Percentiles rank a stretch among this genome's conserved stretches.
Conservation (phyloP, 441 rosid species). For the Erodium moschatum region DNA sequence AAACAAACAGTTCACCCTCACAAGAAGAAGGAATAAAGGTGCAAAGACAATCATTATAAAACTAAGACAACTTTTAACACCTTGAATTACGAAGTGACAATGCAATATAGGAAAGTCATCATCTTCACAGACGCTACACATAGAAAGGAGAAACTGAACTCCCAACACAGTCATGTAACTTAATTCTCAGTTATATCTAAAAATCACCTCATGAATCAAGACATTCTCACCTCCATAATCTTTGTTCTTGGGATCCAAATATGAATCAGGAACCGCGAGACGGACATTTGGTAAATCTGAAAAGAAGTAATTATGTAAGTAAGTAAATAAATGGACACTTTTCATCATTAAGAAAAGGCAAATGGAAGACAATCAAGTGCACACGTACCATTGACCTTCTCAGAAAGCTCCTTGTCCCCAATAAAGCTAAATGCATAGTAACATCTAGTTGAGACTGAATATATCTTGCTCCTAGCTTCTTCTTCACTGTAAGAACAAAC, state of each 20-base stretch:
- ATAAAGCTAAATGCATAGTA: conserved; percentile 87
- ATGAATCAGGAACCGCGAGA: conserved; percentile 86
- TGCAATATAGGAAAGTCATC: too few species aligned
- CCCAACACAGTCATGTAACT: too few species aligned
- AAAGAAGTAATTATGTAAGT: neutral
- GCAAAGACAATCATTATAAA: too few species aligned
- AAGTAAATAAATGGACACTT: neutral
- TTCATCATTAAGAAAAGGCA: neutral
- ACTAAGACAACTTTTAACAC: too few species aligned
- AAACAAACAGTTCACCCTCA: too few species aligned
- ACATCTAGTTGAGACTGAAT: conserved; percentile 68
- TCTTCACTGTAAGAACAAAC: conserved; percentile 43
- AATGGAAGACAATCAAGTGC: neutral
- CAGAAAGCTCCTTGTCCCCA: conserved; percentile 64
- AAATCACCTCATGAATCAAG: neutral
- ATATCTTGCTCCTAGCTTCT: conserved; percentile 79
- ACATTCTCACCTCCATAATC: conserved; percentile 63
- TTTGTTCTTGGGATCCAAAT: conserved; percentile 66
- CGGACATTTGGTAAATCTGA: conserved; percentile 59
- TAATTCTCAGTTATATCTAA: too few species aligned
- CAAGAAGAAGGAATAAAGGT: too few species aligned
- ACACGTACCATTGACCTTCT: conserved; percentile 53
- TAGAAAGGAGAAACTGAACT: too few species aligned
- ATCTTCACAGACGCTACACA: too few species aligned
- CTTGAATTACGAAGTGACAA: too few species aligned